Percentiles rank a stretch among this genome's conserved stretches.
phyloP scores from a whole-genome alignment of 2,329 filamentous ascomycete genomes.

The Arthrobotrys conoides region DNA sequence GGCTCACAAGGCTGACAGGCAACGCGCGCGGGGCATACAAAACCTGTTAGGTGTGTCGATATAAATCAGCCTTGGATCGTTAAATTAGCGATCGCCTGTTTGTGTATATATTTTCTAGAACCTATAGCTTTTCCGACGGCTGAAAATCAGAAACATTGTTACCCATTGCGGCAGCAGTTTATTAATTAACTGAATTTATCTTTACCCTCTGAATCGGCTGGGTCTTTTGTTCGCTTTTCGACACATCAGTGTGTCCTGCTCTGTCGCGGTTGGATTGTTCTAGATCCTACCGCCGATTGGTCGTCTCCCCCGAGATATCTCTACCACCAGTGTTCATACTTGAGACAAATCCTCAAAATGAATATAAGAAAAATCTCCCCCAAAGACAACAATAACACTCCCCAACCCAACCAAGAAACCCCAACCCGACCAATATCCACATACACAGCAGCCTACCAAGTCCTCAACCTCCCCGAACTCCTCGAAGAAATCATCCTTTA shows the following conservation, averaged over 20 bases:
- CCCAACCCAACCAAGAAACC: not conserved
- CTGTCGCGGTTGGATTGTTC: not conserved
- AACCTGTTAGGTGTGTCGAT: not conserved
- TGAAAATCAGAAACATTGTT: too few relatives aligned
- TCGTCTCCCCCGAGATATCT: not conserved
- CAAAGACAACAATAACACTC: not conserved
- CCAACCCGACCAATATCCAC: not conserved
- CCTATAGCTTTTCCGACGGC: too few relatives aligned
- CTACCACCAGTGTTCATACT: too few relatives aligned
- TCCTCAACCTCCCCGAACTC: conserved; percentile 6
- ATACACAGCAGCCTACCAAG: not conserved
- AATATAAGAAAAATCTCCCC: not conserved
- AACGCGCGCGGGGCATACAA: not conserved
- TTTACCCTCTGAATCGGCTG: too few relatives aligned
- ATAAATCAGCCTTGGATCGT: not conserved
- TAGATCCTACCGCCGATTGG: not conserved
- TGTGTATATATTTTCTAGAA: not conserved
- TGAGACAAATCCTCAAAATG: too few relatives aligned
- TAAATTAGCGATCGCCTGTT: not conserved
- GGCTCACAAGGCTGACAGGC: not conserved
- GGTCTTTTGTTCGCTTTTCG: not conserved
- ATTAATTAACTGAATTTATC: too few relatives aligned
- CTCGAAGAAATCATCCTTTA: conserved; percentile 5
- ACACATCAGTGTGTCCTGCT: not conserved
- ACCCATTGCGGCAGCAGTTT: too few relatives aligned